phyloP scores from a whole-genome alignment of 2,329 filamentous ascomycete genomes.

The Fusarium burgessii region DNA sequence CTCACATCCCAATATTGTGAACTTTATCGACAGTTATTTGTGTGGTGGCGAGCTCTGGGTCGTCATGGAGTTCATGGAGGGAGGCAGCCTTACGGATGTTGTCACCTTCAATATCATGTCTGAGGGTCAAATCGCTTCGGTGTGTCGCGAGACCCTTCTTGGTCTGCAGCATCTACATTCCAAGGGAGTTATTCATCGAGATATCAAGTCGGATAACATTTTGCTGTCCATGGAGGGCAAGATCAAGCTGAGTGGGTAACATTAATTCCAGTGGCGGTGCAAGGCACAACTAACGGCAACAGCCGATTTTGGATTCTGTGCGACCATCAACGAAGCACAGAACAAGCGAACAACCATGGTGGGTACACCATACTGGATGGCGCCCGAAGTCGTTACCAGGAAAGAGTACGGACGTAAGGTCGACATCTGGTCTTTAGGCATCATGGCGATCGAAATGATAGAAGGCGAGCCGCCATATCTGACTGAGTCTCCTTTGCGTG shows the following conservation, averaged over 20 bases:
- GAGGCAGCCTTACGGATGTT: conserved; percentile 95
- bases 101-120: conserved; percentile 99
- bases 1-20: conserved; percentile 98
- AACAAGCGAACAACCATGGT: conserved; percentile 99
- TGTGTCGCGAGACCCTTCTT: conserved; percentile 91
- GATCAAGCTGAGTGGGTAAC: conserved; percentile 90
- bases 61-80: conserved; percentile 99
- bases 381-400: conserved; percentile 94
- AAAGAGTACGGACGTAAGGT: conserved; percentile 99
- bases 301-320: conserved; percentile 99
- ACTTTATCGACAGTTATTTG: conserved; percentile 98
- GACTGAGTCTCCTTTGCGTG: conserved; percentile 92
- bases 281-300: conserved; percentile 52
- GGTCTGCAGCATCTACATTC: conserved; percentile 96
- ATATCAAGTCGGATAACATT: conserved; percentile 99
- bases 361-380: conserved; percentile 99
- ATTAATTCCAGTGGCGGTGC: not conserved
- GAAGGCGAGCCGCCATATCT: conserved; percentile 98
- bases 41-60: conserved; percentile 95
- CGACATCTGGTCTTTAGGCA: conserved; percentile 97
- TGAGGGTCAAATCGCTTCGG: conserved; percentile 95
- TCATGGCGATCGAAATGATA: conserved; percentile 99
- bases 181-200: conserved; percentile 97
- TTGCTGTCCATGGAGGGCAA: conserved; percentile 92
- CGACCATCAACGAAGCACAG: conserved; percentile 96